These are phyloP conservation scores for Anastatica hierochuntica DNA, from an alignment of 345 rosid genomes.

Conservation along the genomic window DNA sequence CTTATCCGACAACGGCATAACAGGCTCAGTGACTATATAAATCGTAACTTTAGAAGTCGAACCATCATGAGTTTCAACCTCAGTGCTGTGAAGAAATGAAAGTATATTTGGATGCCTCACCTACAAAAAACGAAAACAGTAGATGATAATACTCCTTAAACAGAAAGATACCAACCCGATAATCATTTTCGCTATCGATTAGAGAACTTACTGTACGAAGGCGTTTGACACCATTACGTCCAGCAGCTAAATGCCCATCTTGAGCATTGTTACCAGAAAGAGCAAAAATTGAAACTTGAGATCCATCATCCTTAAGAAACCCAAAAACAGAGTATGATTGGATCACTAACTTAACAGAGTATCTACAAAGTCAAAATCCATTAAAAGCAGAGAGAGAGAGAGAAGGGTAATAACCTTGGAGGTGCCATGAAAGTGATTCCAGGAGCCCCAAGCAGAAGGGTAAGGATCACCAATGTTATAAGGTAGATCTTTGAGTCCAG, in stretches of 20 bases:
- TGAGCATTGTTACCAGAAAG: constrained; percentile 71
- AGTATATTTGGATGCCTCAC: constrained; percentile 96
- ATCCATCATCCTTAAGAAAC: constrained; percentile 76
- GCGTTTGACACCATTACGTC: constrained; percentile 94
- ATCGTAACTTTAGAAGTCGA: constrained; percentile 59
- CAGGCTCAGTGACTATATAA: constrained; percentile 97
- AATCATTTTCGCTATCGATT: no score
- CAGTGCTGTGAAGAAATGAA: constrained; percentile 90
- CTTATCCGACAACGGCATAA: constrained; percentile 91
- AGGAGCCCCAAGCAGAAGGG: constrained; percentile 89
- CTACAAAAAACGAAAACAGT: constrained; percentile 34
- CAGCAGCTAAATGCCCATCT: constrained; percentile 91
- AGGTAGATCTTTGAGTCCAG: constrained; percentile 95
- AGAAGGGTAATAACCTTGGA: constrained; percentile 50
- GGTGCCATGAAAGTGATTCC: constrained; percentile 89
- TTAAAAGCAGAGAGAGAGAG: neutral
- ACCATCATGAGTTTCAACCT: constrained; percentile 73
- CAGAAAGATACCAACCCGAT: constrained; percentile 1
- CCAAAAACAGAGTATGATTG: neutral
- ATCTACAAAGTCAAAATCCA: no score
- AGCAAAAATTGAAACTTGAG: constrained; percentile 79
- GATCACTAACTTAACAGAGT: neutral
- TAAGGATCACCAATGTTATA: constrained; percentile 86
- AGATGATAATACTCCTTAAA: constrained; percentile 1
- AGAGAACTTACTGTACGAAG: constrained; percentile 74